Conservation (phyloP, 2,329 filamentous ascomycete species). For the Xylaria polymorpha region DNA sequence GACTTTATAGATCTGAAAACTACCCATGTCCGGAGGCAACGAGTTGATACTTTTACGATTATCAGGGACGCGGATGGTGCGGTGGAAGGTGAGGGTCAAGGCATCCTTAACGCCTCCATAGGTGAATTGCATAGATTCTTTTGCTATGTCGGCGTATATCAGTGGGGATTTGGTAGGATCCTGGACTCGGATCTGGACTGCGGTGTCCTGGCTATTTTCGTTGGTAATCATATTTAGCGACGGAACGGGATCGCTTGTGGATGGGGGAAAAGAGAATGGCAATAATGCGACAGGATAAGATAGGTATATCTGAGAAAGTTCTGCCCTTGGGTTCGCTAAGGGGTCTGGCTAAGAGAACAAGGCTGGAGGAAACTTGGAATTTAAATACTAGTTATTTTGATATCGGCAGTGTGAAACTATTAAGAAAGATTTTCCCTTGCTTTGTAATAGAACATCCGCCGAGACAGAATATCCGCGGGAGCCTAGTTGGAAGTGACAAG, state of each 20-base stretch:
- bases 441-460: background rate
- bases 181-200: background rate
- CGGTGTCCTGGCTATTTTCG: background rate
- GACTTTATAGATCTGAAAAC: background rate
- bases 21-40: background rate
- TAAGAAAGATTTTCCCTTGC: background rate
- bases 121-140: background rate
- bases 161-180: background rate
- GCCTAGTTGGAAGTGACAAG: background rate
- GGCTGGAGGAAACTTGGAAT: background rate
- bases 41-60: background rate
- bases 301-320: background rate
- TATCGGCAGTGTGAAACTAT: background rate
- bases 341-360: background rate
- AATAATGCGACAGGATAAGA: background rate
- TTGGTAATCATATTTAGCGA: background rate
- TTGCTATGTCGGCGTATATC: background rate
- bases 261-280: background rate
- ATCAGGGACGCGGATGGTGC: slow-evolving; percentile 5
- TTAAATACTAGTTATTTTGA: slow-evolving; percentile 4
- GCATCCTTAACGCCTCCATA: background rate
- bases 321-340: background rate
- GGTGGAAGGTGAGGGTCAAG: background rate
- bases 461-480: background rate
- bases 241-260: background rate